Evolutionary conservation across 129 eudicot species (phyloP).

Genomic region (Cynara cardunculus): DNA sequence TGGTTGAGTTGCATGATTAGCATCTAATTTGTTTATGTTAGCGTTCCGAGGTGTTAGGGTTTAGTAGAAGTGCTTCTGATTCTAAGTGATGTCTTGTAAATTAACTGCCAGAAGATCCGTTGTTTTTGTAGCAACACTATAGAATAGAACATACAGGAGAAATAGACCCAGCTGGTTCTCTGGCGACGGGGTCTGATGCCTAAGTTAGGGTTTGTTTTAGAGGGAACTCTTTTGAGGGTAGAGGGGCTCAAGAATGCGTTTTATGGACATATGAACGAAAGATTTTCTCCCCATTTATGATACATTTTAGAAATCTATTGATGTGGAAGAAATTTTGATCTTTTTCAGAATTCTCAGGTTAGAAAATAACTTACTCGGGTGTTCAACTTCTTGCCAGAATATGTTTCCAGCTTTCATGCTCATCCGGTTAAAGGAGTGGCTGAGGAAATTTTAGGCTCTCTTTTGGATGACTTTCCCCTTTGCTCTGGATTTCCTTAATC

Average conservation of each 20-base stretch:
- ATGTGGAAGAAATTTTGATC: not conserved
- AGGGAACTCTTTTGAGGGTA: not conserved
- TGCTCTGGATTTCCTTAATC: not conserved
- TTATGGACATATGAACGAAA: not conserved
- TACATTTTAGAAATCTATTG: not conserved
- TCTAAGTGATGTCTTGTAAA: not conserved
- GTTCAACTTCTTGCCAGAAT: not conserved
- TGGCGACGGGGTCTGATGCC: not conserved
- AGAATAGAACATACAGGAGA: not conserved
- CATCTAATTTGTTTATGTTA: not conserved
- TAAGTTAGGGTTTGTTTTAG: slow-evolving; percentile 4
- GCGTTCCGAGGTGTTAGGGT: not conserved
- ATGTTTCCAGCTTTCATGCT: not conserved
- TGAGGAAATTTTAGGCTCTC: not conserved
- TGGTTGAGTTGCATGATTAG: slow-evolving; percentile 14
- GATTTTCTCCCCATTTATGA: not conserved
- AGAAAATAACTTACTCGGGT: not conserved
- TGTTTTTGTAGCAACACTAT: not conserved
- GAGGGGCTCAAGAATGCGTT: not conserved
- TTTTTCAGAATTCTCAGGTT: not conserved
- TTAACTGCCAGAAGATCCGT: not conserved
- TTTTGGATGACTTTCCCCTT: not conserved
- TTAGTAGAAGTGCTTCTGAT: not conserved
- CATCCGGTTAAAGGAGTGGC: not conserved
- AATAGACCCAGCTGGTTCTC: not conserved